Percentiles rank a stretch among this genome's conserved stretches.
phyloP scores from a whole-genome alignment of 495 filamentous ascomycete genomes.

The Penicillium cosmopolitanum region DNA sequence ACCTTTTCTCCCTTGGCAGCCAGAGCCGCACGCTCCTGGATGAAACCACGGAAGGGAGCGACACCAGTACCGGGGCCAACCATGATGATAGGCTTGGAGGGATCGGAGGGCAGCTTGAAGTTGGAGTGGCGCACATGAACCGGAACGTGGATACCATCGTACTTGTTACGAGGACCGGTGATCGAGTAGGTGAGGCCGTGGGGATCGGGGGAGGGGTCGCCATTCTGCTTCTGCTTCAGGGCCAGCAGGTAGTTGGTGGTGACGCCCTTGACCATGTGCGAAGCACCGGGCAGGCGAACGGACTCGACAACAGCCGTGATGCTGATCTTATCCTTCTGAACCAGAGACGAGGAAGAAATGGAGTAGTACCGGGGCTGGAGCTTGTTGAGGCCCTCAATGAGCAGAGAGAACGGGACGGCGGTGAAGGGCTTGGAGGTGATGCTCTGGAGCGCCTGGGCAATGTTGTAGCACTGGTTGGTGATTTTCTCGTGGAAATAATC shows the following conservation, averaged over 20 bases:
- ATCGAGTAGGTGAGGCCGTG: constrained; percentile 90
- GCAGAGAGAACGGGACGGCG: constrained; percentile 86
- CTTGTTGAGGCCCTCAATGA: constrained; percentile 93
- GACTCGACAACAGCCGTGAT: constrained; percentile 96
- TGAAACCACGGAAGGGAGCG: constrained; percentile 92
- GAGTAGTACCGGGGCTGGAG: constrained; percentile 99
- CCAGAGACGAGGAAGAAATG: constrained; percentile 94
- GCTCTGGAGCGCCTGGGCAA: constrained; percentile 82
- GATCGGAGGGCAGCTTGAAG: constrained; percentile 98
- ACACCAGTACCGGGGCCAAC: constrained; percentile 97
- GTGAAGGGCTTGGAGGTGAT: constrained; percentile 76
- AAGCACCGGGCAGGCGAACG: constrained; percentile 71
- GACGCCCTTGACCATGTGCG: constrained; percentile 87
- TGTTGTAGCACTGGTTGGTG: constrained; percentile 80
- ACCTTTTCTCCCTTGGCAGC: constrained; percentile 81
- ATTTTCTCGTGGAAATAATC: constrained; percentile 95
- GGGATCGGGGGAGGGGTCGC: constrained; percentile 80
- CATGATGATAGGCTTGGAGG: constrained; percentile 91
- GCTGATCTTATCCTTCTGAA: constrained; percentile 91
- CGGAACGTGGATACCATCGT: constrained; percentile 93
- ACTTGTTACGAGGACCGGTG: constrained; percentile 91
- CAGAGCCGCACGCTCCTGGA: constrained; percentile 87
- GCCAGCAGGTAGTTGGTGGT: constrained; percentile 97
- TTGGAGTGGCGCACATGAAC: constrained; percentile 98
- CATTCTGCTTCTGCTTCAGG: constrained; percentile 95